phyloP scores from a whole-genome alignment of 2,329 filamentous ascomycete genomes.

The Xylariaceae sp. region DNA sequence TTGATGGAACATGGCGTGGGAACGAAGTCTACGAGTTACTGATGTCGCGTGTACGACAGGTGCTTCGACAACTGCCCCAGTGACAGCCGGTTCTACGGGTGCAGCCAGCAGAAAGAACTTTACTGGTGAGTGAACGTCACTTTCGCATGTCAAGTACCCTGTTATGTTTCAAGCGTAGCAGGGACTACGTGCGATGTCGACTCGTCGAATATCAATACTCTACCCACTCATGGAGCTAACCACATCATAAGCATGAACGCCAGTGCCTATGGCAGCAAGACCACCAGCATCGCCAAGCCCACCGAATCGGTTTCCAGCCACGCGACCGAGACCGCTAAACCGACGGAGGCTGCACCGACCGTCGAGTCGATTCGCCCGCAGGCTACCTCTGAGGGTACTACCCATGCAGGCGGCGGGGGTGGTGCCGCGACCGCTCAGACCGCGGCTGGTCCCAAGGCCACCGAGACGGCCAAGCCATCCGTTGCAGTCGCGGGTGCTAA shows the following conservation, averaged over 20 bases:
- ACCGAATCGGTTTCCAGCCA: neutral
- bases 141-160: no score
- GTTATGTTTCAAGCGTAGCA: no score
- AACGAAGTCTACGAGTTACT: neutral
- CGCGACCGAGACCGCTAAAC: neutral
- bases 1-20: neutral
- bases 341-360: no score
- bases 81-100: slow-evolving; percentile 32
- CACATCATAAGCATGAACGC: neutral
- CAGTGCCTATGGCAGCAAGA: slow-evolving; percentile 1
- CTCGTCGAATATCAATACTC: neutral
- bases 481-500: no score
- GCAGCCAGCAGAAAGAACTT: slow-evolving; percentile 24
- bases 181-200: no score
- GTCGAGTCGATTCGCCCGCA: no score
- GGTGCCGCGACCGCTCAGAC: no score
- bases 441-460: no score
- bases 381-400: no score
- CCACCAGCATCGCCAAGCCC: slow-evolving; percentile 1
- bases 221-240: neutral
- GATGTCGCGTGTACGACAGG: neutral
- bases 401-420: no score
- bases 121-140: slow-evolving; percentile 27
- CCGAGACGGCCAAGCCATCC: no score
- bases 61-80: slow-evolving; percentile 39